Evolutionary conservation across 768 basidiomycete genomes (phyloP).

Genomic region (Naganishia onofrii): DNA sequence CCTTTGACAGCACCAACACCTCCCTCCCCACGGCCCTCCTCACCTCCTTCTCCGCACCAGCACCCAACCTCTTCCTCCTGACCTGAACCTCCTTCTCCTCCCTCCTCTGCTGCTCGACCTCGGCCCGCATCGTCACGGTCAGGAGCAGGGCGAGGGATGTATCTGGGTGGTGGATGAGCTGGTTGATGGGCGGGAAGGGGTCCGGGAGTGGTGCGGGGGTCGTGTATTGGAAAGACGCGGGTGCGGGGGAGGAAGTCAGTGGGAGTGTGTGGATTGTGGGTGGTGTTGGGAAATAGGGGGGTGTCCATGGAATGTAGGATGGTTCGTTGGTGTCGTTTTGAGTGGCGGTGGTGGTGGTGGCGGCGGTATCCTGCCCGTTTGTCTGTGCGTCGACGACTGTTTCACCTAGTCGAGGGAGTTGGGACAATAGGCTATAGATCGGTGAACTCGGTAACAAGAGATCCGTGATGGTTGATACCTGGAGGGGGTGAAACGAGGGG

Average conservation of each 20-base stretch:
- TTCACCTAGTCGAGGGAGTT: slow-evolving; percentile 54
- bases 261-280: slow-evolving; percentile 31
- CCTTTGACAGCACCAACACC: slow-evolving; percentile 64
- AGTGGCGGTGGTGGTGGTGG: too few species aligned
- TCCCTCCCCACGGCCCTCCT: slow-evolving; percentile 64
- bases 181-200: slow-evolving; percentile 52
- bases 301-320: slow-evolving; percentile 42
- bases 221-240: slow-evolving; percentile 5
- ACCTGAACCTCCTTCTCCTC: slow-evolving; percentile 70
- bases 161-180: slow-evolving; percentile 26
- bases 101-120: slow-evolving; percentile 62
- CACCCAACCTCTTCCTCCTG: slow-evolving; percentile 71
- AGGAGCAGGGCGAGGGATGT: slow-evolving; percentile 24
- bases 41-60: slow-evolving; percentile 46
- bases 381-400: too few species aligned
- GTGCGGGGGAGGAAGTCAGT: slow-evolving; percentile 28
- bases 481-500: too few species aligned
- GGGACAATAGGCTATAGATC: slow-evolving; percentile 62
- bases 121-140: slow-evolving; percentile 54
- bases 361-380: too few species aligned
- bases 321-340: not conserved
- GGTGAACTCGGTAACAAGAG: slow-evolving; percentile 73
- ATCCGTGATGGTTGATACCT: slow-evolving; percentile 54
- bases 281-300: slow-evolving; percentile 41
- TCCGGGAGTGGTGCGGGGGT: slow-evolving; percentile 35